Evolutionary conservation across 225 moss, liverwort and hornwort genomes (phyloP), one percentile per base, ranked within the genome.

Genomic region (Takakia lepidozioides): DNA sequence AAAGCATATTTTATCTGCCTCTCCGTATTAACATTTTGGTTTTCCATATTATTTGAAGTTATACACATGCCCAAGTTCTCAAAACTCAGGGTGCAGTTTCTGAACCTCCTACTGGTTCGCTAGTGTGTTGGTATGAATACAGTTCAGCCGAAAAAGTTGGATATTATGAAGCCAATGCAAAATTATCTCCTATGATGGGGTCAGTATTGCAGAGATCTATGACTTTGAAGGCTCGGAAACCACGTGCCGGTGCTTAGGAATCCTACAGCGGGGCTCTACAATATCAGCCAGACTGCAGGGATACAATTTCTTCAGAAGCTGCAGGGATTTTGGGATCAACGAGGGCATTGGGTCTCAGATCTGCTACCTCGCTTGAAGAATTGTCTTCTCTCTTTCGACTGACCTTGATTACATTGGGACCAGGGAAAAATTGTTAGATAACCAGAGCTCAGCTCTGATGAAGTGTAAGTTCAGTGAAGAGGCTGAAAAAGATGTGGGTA

Each of bases 61-160:
- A n/a, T n/a, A n/a, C n/a, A n/a, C n/a, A n/a, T n/a, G n/a, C 93
- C 45, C 80, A 86, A n/a, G 84, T 95, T 46, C 45, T 87, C 15
- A 93, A 93, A 65, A 93, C 93, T 9, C 88, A 88, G 61, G 93
- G 88, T 61, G 75, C 78, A 35, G 69, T 73, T 49, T 73, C 93
- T 41, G 80, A 78, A 40, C 84, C 86, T 47, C 93, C 93, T 59
- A 46, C 71, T 88, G 86, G 88, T 66, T n/a, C n/a, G n/a, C n/a
- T n/a, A n/a, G n/a, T n/a, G n/a, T n/a, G n/a, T n/a, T n/a, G n/a
- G n/a, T n/a, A 83, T 52, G 69, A 83, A 53, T 78, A 79, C 56
- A 66, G 64, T 23, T 71, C 62, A 11, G 62, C 72, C 24, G 78
- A 74, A 28, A 83, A 70, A 78, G 68, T 78, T 64, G 93, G 93